phyloP scores from a whole-genome alignment of 345 rosid species.

The Corchorus olitorius region DNA sequence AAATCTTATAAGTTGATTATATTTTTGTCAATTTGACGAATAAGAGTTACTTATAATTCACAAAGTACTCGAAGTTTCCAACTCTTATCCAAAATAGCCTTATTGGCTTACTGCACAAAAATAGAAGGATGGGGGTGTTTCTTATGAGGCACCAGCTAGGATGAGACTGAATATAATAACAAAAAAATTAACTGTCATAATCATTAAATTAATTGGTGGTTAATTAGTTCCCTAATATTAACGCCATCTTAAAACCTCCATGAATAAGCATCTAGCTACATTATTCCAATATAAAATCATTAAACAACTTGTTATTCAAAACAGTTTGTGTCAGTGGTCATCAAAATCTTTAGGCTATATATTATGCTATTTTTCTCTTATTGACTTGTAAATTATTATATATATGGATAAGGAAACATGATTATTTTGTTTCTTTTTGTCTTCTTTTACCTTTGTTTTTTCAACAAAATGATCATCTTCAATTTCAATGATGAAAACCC shows the following conservation, averaged over 20 bases:
- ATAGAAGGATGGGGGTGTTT: neutral
- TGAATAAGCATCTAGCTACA: neutral
- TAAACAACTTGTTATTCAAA: too few relatives aligned
- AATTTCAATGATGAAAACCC: neutral
- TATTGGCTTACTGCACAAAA: neutral
- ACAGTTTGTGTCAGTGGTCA: too few relatives aligned
- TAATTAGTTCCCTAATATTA: neutral
- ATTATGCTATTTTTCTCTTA: neutral
- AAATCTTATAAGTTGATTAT: neutral
- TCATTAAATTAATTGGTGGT: neutral
- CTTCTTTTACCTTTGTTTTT: neutral
- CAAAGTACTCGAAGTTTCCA: neutral
- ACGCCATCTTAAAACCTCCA: neutral
- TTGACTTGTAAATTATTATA: neutral
- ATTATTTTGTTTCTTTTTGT: neutral
- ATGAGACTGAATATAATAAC: neutral
- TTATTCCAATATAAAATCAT: neutral
- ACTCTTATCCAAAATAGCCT: neutral
- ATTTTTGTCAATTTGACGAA: neutral
- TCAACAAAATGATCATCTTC: neutral
- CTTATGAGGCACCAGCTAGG: constrained; percentile 1
- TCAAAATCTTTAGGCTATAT: neutral
- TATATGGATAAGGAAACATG: constrained; percentile 4
- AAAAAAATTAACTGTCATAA: neutral
- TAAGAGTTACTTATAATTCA: neutral